Evolutionary conservation across 2,329 filamentous ascomycete species (phyloP).

Genomic region (Nannizziopsis arthrosporioides): DNA sequence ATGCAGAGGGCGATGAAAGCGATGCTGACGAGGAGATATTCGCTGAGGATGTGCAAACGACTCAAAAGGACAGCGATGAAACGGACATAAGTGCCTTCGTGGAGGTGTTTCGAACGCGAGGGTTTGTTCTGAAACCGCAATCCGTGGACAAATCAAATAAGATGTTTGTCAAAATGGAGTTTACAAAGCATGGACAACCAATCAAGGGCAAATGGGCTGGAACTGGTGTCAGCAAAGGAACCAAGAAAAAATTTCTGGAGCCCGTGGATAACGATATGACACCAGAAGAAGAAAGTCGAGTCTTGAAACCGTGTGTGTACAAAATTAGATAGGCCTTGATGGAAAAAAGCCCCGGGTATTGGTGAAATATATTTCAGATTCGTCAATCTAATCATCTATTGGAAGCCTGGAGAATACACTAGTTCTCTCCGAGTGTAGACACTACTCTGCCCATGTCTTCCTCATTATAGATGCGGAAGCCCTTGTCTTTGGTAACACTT

Average conservation of each 20-base stretch:
- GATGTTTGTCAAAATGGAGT: slow-evolving; percentile 98
- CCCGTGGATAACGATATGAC: slow-evolving; percentile 44
- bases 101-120: slow-evolving; percentile 64
- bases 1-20: slow-evolving; percentile 40
- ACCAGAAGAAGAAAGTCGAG: slow-evolving; percentile 52
- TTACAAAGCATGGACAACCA: slow-evolving; percentile 70
- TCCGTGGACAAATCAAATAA: slow-evolving; percentile 75
- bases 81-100: slow-evolving; percentile 84
- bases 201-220: slow-evolving; percentile 58
- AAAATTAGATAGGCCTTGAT: slow-evolving; percentile 56
- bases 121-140: slow-evolving; percentile 69
- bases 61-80: slow-evolving; percentile 52
- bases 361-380: neutral
- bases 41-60: slow-evolving; percentile 44
- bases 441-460: slow-evolving; percentile 94
- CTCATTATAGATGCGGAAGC: slow-evolving; percentile 96
- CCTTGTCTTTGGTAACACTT: slow-evolving; percentile 93
- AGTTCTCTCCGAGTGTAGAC: slow-evolving; percentile 48
- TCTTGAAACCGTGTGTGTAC: slow-evolving; percentile 91
- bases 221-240: slow-evolving; percentile 15
- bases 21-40: slow-evolving; percentile 48
- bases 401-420: slow-evolving; percentile 17
- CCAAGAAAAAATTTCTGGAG: slow-evolving; percentile 49
- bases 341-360: neutral
- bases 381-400: slow-evolving; percentile 4